Evolutionary conservation across 139 green algal species (phyloP).

Genomic region (Chlamydomonas asymmetrica): DNA sequence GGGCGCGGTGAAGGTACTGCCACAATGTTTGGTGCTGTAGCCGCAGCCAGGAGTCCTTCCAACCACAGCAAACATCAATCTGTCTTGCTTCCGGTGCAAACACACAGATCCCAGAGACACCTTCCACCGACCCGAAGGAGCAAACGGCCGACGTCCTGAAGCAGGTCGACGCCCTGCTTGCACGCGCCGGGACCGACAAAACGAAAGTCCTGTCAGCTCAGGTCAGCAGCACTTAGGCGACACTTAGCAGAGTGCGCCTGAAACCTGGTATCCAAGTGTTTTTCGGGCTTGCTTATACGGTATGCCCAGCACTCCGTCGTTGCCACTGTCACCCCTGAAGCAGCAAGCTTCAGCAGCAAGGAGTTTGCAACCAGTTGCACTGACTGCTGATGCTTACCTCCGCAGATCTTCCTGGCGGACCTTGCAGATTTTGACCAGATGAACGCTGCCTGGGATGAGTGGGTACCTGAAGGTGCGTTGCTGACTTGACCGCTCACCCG

Average conservation of each 20-base stretch:
- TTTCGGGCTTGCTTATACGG: no score
- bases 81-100: no score
- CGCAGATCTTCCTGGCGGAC: constrained; percentile 27
- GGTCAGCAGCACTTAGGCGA: not conserved
- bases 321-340: no score
- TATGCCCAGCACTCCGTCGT: no score
- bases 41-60: not conserved
- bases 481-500: no score
- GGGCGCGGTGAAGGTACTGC: not conserved
- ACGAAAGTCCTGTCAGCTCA: constrained; percentile 21
- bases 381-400: no score
- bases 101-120: constrained; percentile 27
- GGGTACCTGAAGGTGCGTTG: no score
- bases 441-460: constrained; percentile 35
- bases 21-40: not conserved
- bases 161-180: constrained; percentile 33
- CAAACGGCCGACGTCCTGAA: constrained; percentile 25
- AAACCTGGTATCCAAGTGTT: no score
- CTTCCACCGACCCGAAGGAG: constrained; percentile 12
- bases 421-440: constrained; percentile 25
- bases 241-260: no score
- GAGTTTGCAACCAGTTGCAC: no score
- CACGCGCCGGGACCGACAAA: constrained; percentile 31
- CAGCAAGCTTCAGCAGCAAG: no score
- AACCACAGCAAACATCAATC: not conserved